Evolutionary conservation across 306 rosid species (phyloP).

Genomic region (Cicer arietinum): DNA sequence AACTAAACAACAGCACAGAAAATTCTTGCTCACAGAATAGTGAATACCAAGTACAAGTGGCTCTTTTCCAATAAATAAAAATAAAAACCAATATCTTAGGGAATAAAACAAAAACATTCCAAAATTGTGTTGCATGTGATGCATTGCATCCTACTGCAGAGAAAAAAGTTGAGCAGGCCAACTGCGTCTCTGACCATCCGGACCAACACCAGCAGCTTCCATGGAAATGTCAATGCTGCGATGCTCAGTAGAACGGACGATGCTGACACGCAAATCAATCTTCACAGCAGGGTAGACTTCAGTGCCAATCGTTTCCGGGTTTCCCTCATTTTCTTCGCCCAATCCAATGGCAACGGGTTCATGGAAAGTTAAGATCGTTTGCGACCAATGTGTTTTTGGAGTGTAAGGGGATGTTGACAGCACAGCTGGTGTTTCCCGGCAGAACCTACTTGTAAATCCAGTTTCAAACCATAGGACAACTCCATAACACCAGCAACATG

Average conservation of each 20-base stretch:
- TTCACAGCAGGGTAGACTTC: slow-evolving; percentile 61
- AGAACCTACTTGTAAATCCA: slow-evolving; percentile 87
- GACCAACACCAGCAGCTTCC: slow-evolving; percentile 67
- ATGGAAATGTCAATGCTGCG: slow-evolving; percentile 92
- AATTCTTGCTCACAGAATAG: not conserved
- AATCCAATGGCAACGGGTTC: slow-evolving; percentile 77
- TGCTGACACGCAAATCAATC: slow-evolving; percentile 78
- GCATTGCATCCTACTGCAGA: slow-evolving; percentile 49
- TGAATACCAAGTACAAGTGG: not conserved
- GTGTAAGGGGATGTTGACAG: slow-evolving; percentile 84
- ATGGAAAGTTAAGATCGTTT: slow-evolving; percentile 79
- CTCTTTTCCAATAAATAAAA: slow-evolving; percentile 20
- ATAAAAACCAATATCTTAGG: not conserved
- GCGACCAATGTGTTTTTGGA: slow-evolving; percentile 84
- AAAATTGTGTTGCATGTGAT: slow-evolving; percentile 34
- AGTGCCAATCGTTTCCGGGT: slow-evolving; percentile 63
- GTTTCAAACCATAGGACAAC: slow-evolving; percentile 92
- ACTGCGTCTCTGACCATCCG: slow-evolving; percentile 58
- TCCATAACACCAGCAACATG: slow-evolving; percentile 71
- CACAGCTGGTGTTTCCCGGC: slow-evolving; percentile 69
- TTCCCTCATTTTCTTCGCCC: slow-evolving; percentile 34
- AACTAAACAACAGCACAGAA: not conserved
- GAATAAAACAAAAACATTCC: slow-evolving; percentile 20
- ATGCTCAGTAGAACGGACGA: slow-evolving; percentile 80
- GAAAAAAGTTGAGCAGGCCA: slow-evolving; percentile 78